Conservation (phyloP, 495 filamentous ascomycete species). For the Staphylotrichum longicolle region DNA sequence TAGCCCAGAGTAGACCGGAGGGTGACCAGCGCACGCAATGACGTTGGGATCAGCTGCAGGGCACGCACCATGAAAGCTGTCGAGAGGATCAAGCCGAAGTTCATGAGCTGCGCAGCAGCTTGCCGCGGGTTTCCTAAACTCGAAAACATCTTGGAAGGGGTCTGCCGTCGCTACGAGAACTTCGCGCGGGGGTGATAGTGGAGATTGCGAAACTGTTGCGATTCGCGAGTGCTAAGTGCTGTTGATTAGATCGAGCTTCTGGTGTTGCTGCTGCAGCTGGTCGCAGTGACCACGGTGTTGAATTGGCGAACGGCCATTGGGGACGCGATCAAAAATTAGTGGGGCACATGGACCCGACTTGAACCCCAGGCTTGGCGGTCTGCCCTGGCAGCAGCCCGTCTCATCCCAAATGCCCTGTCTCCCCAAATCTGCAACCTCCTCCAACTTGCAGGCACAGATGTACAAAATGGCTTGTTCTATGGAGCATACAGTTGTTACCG, state of each 20-base stretch:
- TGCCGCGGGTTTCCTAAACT: slow-evolving; percentile 74
- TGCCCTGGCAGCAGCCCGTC: no score
- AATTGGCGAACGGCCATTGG: slow-evolving; percentile 30
- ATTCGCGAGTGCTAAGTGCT: not conserved
- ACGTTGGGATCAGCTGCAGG: not conserved
- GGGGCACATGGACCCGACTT: slow-evolving; percentile 5
- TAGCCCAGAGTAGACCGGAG: not conserved
- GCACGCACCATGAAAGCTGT: slow-evolving; percentile 81
- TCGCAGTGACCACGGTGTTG: slow-evolving; percentile 24
- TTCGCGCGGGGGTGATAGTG: not conserved
- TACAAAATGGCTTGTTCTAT: no score
- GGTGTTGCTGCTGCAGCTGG: not conserved
- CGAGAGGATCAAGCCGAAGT: slow-evolving; percentile 90
- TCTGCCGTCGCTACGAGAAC: not conserved
- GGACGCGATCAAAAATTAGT: slow-evolving; percentile 6
- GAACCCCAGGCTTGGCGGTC: no score
- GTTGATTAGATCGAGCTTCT: not conserved
- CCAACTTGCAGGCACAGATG: no score
- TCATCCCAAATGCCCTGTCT: no score
- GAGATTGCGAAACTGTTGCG: slow-evolving; percentile 8
- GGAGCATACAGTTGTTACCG: no score
- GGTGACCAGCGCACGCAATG: not conserved
- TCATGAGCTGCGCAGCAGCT: slow-evolving; percentile 82
- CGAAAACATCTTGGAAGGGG: slow-evolving; percentile 61
- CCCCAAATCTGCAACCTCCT: no score